A percentile compares a stretch with the other conserved stretches of the same genome.
These are phyloP conservation scores for Apiotrichum montevideense DNA, from an alignment of 1,284 basidiomycete species.

Conservation along the genomic window DNA sequence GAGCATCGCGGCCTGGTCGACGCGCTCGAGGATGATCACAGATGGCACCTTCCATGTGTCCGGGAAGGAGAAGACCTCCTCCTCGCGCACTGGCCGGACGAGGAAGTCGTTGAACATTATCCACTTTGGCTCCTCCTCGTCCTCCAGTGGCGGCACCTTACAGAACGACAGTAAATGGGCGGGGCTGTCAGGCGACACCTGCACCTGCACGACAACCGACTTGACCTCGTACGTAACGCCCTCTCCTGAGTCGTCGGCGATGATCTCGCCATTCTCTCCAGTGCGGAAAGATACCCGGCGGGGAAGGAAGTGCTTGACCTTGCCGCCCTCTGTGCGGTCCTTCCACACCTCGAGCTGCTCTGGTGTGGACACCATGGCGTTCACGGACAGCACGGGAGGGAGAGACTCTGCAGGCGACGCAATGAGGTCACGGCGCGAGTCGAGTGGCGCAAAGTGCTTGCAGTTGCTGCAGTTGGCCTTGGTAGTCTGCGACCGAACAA, in stretches of 20 bases:
- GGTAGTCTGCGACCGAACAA: conserved; percentile 73
- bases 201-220: conserved; percentile 71
- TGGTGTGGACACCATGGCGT: conserved; percentile 71
- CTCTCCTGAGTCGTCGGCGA: conserved; percentile 50
- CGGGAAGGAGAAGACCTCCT: conserved; percentile 80
- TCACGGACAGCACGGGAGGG: conserved; percentile 81
- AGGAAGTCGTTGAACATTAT: conserved; percentile 96
- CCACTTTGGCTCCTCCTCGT: conserved; percentile 60
- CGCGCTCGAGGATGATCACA: conserved; percentile 77
- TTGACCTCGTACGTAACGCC: conserved; percentile 61
- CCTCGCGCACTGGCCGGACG: conserved; percentile 73
- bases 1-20: conserved; percentile 57
- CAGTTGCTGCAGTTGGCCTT: conserved; percentile 82
- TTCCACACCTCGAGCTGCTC: conserved; percentile 74
- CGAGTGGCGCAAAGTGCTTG: conserved; percentile 66
- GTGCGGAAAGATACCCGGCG: conserved; percentile 42
- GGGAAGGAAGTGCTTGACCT: conserved; percentile 33
- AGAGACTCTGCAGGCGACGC: conserved; percentile 53
- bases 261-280: conserved; percentile 47
- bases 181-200: conserved; percentile 60
- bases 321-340: conserved; percentile 48
- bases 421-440: conserved; percentile 64
- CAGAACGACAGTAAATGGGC: conserved; percentile 87
- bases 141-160: conserved; percentile 60
- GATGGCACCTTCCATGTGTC: conserved; percentile 93